A percentile compares a stretch with the other conserved stretches of the same genome.
These are phyloP conservation scores for Termitomyces sp. DNA, from an alignment of 768 basidiomycete genomes.

Conservation along the genomic window DNA sequence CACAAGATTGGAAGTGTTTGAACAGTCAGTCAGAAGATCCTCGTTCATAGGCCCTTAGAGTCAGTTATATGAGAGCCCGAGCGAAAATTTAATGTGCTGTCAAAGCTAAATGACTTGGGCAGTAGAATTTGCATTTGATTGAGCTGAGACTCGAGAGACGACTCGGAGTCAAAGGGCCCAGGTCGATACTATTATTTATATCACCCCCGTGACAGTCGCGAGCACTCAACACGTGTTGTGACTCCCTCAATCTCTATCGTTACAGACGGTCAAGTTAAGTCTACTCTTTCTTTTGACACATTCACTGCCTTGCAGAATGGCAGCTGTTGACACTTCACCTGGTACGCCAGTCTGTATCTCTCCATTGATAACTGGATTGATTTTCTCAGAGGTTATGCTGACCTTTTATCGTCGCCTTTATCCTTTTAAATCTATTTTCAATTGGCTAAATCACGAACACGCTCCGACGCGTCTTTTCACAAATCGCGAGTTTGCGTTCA, in stretches of 20 bases:
- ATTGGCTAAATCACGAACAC: slow-evolving; percentile 94
- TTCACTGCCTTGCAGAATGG: slow-evolving; percentile 4
- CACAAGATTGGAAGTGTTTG: not conserved
- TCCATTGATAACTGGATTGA: not conserved
- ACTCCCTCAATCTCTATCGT: not conserved
- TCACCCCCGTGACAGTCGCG: not conserved
- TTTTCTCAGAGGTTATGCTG: slow-evolving; percentile 41
- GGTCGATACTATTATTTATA: too few relatives aligned
- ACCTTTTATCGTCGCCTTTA: slow-evolving; percentile 87
- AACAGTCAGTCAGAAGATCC: not conserved
- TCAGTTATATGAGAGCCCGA: too few relatives aligned
- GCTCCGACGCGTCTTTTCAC: slow-evolving; percentile 78
- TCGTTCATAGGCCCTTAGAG: not conserved
- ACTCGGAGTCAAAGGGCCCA: too few relatives aligned
- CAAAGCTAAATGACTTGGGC: too few relatives aligned
- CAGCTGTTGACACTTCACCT: slow-evolving; percentile 10
- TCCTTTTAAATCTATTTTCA: slow-evolving; percentile 91
- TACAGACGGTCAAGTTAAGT: too few relatives aligned
- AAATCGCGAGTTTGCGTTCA: slow-evolving; percentile 95
- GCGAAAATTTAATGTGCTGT: not conserved
- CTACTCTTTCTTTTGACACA: not conserved
- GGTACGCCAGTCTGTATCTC: slow-evolving; percentile 3
- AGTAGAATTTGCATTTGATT: too few relatives aligned
- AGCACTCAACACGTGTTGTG: slow-evolving; percentile 5
- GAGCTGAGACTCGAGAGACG: not conserved